Evolutionary conservation across 1,284 basidiomycete species (phyloP).

Genomic region (Rhodofomes roseus): DNA sequence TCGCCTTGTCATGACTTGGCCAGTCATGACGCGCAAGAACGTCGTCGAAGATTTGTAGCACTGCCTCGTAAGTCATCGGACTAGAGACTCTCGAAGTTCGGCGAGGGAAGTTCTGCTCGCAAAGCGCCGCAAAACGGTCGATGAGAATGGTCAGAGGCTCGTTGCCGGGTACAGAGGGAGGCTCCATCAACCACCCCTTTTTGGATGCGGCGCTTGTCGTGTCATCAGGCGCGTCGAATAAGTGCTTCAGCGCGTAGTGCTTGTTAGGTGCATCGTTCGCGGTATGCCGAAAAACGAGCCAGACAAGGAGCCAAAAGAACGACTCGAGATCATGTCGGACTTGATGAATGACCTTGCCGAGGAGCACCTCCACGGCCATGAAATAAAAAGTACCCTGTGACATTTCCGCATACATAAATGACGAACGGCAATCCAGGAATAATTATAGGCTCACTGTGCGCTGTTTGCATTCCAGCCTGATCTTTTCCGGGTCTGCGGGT

Average conservation of each 20-base stretch:
- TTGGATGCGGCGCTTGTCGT: neutral
- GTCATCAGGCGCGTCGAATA: neutral
- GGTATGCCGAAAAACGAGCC: slow-evolving; percentile 12
- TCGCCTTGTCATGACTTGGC: neutral
- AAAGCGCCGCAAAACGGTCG: neutral
- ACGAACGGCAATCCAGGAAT: too few relatives aligned
- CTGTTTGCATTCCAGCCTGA: slow-evolving; percentile 2
- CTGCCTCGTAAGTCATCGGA: neutral
- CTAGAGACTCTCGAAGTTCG: neutral
- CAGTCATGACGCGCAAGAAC: neutral
- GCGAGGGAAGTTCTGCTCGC: neutral
- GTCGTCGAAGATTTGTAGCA: neutral
- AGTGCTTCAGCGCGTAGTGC: neutral
- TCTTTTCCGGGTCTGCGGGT: neutral
- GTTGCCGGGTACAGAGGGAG: neutral
- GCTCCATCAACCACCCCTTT: neutral
- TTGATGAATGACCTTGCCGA: neutral
- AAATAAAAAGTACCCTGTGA: slow-evolving; percentile 10
- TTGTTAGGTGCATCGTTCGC: neutral
- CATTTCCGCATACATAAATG: neutral
- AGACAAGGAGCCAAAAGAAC: slow-evolving; percentile 14
- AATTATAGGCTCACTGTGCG: neutral
- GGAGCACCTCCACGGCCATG: slow-evolving; percentile 7
- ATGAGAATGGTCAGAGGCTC: neutral
- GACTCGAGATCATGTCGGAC: slow-evolving; percentile 14